Conservation (phyloP, 2,329 filamentous ascomycete genomes). For the Calonectria naviculata region DNA sequence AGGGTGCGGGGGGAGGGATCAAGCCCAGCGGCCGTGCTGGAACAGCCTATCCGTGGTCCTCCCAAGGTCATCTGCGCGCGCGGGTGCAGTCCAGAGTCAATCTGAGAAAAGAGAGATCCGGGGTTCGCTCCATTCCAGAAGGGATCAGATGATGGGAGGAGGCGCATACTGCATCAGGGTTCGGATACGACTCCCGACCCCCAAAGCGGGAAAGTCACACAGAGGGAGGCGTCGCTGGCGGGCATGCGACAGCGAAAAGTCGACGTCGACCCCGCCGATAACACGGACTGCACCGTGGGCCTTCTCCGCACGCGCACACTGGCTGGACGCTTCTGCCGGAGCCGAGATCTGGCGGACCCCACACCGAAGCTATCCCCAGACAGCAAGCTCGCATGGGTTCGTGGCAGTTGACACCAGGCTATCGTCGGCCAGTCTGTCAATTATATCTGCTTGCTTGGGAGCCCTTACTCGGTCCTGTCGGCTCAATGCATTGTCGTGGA, state of each 20-base stretch:
- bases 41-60: not conserved
- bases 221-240: not conserved
- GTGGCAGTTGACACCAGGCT: not conserved
- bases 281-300: not conserved
- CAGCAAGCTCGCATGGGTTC: not conserved
- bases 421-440: not conserved
- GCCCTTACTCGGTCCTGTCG: not conserved
- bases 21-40: not conserved
- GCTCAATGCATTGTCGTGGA: not conserved
- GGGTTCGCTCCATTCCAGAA: not conserved
- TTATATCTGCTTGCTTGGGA: not conserved
- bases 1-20: not conserved
- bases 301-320: not conserved
- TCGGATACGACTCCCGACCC: not conserved
- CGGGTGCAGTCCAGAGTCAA: not conserved
- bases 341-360: not conserved
- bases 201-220: not conserved
- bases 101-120: too few relatives aligned
- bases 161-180: not conserved
- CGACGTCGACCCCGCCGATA: not conserved
- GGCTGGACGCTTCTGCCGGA: not conserved
- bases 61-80: not conserved
- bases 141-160: not conserved
- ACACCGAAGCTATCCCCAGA: not conserved
- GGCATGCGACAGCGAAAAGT: slow-evolving; percentile 11